Conservation (phyloP, 2,329 filamentous ascomycete species). For the Colletotrichum cuscutae region DNA sequence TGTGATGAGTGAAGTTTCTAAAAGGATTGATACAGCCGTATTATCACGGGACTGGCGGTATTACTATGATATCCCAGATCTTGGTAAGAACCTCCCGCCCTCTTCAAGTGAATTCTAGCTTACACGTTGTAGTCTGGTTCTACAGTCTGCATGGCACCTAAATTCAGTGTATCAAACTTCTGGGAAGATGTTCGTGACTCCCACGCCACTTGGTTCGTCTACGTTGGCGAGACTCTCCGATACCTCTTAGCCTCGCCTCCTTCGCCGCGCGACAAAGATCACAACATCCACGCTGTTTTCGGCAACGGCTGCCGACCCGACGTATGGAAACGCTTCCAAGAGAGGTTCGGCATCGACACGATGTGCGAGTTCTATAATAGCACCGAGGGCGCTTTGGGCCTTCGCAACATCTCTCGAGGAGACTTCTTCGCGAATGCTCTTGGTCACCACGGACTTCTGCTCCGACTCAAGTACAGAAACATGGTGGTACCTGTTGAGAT, state of each 20-base stretch:
- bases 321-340: slow-evolving; percentile 72
- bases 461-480: slow-evolving; percentile 63
- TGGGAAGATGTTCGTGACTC: slow-evolving; percentile 78
- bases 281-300: slow-evolving; percentile 68
- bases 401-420: slow-evolving; percentile 70
- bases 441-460: slow-evolving; percentile 75
- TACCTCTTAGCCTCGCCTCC: slow-evolving; percentile 77
- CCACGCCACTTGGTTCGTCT: slow-evolving; percentile 76
- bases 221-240: slow-evolving; percentile 81
- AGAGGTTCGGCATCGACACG: slow-evolving; percentile 56
- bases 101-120: slow-evolving; percentile 30
- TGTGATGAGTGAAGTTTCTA: not conserved
- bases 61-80: slow-evolving; percentile 66
- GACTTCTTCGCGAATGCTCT: slow-evolving; percentile 73
- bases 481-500: slow-evolving; percentile 74
- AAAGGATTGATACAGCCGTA: slow-evolving; percentile 43
- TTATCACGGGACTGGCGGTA: slow-evolving; percentile 80
- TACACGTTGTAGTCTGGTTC: slow-evolving; percentile 43
- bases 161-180: slow-evolving; percentile 76
- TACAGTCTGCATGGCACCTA: slow-evolving; percentile 71
- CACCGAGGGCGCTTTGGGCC: slow-evolving; percentile 74
- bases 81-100: slow-evolving; percentile 52
- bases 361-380: slow-evolving; percentile 83
- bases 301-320: slow-evolving; percentile 77
- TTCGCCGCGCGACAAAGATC: slow-evolving; percentile 67